Evolutionary conservation across 768 basidiomycete species (phyloP), one percentile per base, ranked within the genome.

Genomic region (Pleurotus cornucopiae): DNA sequence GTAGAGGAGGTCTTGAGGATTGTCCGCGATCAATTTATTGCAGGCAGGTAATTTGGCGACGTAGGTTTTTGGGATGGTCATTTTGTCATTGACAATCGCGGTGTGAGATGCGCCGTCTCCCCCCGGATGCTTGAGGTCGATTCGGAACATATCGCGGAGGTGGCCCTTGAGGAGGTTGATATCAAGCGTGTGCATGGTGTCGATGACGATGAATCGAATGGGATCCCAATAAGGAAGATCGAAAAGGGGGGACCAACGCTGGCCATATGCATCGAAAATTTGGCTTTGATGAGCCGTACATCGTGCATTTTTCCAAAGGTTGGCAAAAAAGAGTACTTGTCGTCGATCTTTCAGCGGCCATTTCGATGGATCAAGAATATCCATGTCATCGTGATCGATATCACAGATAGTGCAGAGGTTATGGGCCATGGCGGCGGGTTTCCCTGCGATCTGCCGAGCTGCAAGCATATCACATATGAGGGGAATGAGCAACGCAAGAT

Each of bases 141-240:
- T 64, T 3, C 57, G 52, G 49, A 63, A 66, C 1, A 71, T 41
- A 1, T 59, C 48, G 4, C 65, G 62, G 44, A 65, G 69, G 49
- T 77, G 75, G 18, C 69, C 63, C 18, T 66, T 60, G 3, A 73
- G 54, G 1, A 67, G 45, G 5, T 73, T 71, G 1, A 76, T 66
- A 39, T 71, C 67, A 0, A 77, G 61, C 14, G 65, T 68, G 58
- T 79, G 77, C 75, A 77, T 77, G 1, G 70, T 55, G 49, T 79
- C 75, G 7, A 76, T 59, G 0, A 73, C 60, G 4, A 67, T 47
- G 46, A 60, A 70, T 3, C 55, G 49, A 2, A 64, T 61, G 0
- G 69, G 68, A 56, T 76, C 67, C 69, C 74, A 77, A 56, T 79
- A 79, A 0, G 69, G 68, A 2, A 79, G 66, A 0, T 66, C 51